These are phyloP conservation scores for Knoxia roxburghii DNA, from an alignment of 257 asterid genomes.

Conservation along the genomic window DNA sequence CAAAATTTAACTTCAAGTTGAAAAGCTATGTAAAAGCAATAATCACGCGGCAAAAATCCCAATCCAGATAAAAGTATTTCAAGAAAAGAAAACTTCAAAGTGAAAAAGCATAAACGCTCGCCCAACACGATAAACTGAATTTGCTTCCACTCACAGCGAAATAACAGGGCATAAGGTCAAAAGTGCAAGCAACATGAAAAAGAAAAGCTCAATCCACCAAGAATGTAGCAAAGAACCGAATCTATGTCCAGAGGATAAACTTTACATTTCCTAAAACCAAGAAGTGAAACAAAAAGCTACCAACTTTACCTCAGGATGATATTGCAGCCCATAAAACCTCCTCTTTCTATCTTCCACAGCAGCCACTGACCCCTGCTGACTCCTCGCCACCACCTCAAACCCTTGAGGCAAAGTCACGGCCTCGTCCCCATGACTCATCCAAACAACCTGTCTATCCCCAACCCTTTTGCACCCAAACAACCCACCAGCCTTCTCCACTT, in stretches of 20 bases:
- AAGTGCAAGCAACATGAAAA: neutral
- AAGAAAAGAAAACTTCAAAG: neutral
- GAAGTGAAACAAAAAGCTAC: neutral
- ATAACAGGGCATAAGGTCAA: neutral
- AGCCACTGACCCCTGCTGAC: conserved; percentile 80
- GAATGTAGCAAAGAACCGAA: neutral
- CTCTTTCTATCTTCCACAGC: conserved; percentile 57
- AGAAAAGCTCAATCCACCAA: neutral
- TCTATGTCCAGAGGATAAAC: neutral
- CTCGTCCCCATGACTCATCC: conserved; percentile 99
- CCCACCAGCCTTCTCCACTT: conserved; percentile 38
- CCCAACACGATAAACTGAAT: neutral
- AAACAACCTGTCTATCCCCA: conserved; percentile 83
- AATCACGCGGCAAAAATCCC: neutral
- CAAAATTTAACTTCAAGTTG: neutral
- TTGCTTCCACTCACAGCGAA: neutral
- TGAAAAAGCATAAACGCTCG: neutral
- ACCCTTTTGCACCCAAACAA: conserved; percentile 56
- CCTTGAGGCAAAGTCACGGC: conserved; percentile 85
- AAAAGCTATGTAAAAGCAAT: neutral
- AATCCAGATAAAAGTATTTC: neutral
- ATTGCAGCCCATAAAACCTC: conserved; percentile 87
- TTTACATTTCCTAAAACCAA: neutral
- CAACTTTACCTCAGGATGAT: conserved; percentile 85
- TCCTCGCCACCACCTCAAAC: conserved; percentile 77